Percentiles rank a stretch among this genome's conserved stretches.
These are phyloP conservation scores for Sphaerosporella brunnea DNA, from an alignment of 495 filamentous ascomycete species.

Conservation along the genomic window DNA sequence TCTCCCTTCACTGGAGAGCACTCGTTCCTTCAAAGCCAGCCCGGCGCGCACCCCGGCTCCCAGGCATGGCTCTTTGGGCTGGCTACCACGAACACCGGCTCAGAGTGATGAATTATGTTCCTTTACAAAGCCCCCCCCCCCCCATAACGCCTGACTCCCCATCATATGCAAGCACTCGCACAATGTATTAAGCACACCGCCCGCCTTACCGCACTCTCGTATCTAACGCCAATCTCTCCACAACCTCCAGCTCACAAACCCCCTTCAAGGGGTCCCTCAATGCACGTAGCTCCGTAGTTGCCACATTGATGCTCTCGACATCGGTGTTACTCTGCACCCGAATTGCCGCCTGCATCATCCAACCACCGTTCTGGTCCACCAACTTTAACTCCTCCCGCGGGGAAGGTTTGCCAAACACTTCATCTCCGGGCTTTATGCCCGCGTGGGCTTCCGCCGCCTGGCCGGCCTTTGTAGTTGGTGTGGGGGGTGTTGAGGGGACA, in stretches of 20 bases:
- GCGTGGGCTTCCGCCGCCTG: slow-evolving; percentile 34
- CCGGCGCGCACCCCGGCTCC: too few relatives aligned
- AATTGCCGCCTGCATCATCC: slow-evolving; percentile 29
- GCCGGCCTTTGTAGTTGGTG: slow-evolving; percentile 33
- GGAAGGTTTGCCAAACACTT: slow-evolving; percentile 14
- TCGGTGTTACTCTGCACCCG: slow-evolving; percentile 29
- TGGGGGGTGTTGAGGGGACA: slow-evolving; percentile 29
- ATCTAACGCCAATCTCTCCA: slow-evolving; percentile 47
- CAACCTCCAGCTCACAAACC: slow-evolving; percentile 43
- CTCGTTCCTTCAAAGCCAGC: too few relatives aligned
- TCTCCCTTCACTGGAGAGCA: too few relatives aligned
- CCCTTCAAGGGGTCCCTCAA: slow-evolving; percentile 47
- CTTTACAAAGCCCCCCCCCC: too few relatives aligned
- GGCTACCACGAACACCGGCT: too few relatives aligned
- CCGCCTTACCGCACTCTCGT: slow-evolving; percentile 36
- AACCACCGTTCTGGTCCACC: slow-evolving; percentile 21
- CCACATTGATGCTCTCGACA: slow-evolving; percentile 33
- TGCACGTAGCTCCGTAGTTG: slow-evolving; percentile 39
- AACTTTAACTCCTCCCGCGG: slow-evolving; percentile 11
- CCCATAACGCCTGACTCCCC: too few relatives aligned
- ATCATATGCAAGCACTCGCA: neutral
- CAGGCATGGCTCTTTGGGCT: too few relatives aligned
- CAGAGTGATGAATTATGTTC: too few relatives aligned
- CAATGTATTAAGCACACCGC: neutral
- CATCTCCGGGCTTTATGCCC: too few relatives aligned